A percentile compares a stretch with the other conserved stretches of the same genome.
phyloP scores from a whole-genome alignment of 1,284 basidiomycete genomes.

The Serendipita sp. region DNA sequence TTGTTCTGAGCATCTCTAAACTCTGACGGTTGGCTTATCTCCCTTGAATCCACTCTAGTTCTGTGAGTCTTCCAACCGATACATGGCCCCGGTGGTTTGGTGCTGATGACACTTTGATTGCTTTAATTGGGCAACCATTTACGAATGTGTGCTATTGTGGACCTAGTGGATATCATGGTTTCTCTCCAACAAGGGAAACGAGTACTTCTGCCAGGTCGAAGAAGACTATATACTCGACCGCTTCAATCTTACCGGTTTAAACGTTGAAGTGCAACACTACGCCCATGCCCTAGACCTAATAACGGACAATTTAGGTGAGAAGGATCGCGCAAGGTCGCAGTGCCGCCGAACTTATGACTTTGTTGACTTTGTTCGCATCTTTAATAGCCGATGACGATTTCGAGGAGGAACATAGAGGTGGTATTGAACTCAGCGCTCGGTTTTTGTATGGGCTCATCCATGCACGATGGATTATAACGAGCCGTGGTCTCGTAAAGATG shows the following conservation, averaged over 20 bases:
- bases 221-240: slow-evolving; percentile 98
- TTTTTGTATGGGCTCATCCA: slow-evolving; percentile 93
- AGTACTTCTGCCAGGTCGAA: slow-evolving; percentile 99
- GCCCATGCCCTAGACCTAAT: slow-evolving; percentile 89
- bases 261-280: slow-evolving; percentile 93
- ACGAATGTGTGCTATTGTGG: slow-evolving; percentile 12
- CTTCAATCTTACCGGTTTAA: slow-evolving; percentile 95
- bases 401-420: slow-evolving; percentile 59
- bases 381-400: slow-evolving; percentile 52
- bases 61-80: slow-evolving; percentile 19
- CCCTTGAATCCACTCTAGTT: slow-evolving; percentile 6
- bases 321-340: not conserved
- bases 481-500: slow-evolving; percentile 89
- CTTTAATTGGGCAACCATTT: slow-evolving; percentile 7
- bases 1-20: slow-evolving; percentile 3
- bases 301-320: slow-evolving; percentile 77
- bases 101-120: not conserved
- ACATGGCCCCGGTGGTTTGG: not conserved
- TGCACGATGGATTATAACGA: slow-evolving; percentile 91
- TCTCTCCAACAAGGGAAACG: slow-evolving; percentile 87
- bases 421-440: slow-evolving; percentile 83
- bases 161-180: slow-evolving; percentile 95
- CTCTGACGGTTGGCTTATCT: not conserved
- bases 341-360: not conserved
- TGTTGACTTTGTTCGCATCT: not conserved